Percentiles rank a stretch among this genome's conserved stretches.
These are phyloP conservation scores for Mucor circinelloides DNA, from an alignment of 371 early-diverging fungal genomes.

Conservation along the genomic window DNA sequence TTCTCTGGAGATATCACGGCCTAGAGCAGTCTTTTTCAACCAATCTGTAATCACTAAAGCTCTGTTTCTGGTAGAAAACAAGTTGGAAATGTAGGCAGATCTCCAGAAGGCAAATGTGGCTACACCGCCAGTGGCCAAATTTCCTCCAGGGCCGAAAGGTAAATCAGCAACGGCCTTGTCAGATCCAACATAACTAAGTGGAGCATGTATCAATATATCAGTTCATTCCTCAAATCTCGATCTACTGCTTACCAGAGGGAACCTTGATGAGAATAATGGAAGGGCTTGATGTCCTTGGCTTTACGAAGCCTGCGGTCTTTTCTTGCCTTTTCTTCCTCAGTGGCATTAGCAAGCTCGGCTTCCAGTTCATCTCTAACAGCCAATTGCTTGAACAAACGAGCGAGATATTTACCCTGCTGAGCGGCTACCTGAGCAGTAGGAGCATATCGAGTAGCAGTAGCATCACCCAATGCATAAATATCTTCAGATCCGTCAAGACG, in stretches of 20 bases:
- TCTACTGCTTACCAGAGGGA: slow-evolving; percentile 67
- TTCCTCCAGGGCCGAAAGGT: slow-evolving; percentile 73
- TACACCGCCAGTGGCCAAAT: slow-evolving; percentile 68
- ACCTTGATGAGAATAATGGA: slow-evolving; percentile 82
- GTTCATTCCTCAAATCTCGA: background rate
- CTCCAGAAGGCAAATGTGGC: slow-evolving; percentile 83
- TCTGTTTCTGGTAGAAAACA: slow-evolving; percentile 84
- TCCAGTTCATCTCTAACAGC: slow-evolving; percentile 52
- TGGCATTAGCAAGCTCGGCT: slow-evolving; percentile 21
- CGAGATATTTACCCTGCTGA: slow-evolving; percentile 88
- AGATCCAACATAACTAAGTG: slow-evolving; percentile 76
- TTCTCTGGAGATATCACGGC: slow-evolving; percentile 90
- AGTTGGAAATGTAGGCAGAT: slow-evolving; percentile 69
- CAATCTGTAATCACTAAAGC: slow-evolving; percentile 86
- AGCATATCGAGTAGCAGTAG: slow-evolving; percentile 83
- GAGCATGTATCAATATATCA: background rate
- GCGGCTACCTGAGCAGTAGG: slow-evolving; percentile 95
- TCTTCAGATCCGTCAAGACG: slow-evolving; percentile 72
- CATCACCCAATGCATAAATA: slow-evolving; percentile 90
- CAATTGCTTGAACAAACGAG: slow-evolving; percentile 65
- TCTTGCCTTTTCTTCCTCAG: slow-evolving; percentile 44
- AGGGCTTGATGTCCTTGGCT: slow-evolving; percentile 62
- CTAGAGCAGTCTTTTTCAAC: slow-evolving; percentile 83
- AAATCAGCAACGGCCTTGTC: slow-evolving; percentile 92
- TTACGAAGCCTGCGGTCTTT: slow-evolving; percentile 42